Evolutionary conservation across 208 protist species (phyloP), one percentile per base, ranked within the genome.

Genomic region (Leishmania guyanensis): DNA sequence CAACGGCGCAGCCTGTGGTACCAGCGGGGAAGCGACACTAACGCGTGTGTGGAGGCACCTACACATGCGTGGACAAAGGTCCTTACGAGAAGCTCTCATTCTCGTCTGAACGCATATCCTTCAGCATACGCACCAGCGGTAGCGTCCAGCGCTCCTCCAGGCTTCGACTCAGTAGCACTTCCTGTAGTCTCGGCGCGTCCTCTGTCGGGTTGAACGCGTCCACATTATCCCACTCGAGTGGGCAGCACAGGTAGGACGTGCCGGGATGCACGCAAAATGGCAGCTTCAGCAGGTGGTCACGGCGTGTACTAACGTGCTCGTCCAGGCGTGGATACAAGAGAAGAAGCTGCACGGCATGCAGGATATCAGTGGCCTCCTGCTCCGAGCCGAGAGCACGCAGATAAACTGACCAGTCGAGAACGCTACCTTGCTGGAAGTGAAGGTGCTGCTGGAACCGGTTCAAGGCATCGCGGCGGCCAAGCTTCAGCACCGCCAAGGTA

Each of bases 221-320:
- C 48, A 98, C 29, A n/a, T 80, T 82, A 6, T 89, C 81, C 93
- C 92, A 96, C 80, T 91, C 84, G 39, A 98, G 89, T 36, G 96
- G 94, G 60, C 93, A 96, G 81, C 96, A 98, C 5, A 98, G 81
- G 9, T 83, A 94, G 20, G 87, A 87, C 12, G 98, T 99, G 53
- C 87, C 93, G 10, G 98, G 98, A 82, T 99, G 98, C n/a, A 99
- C 94, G 85, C 93, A 99, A 76, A 99, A 99, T 5, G 99, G 99
- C 6, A 97, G 88, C 88, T 99, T 99, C 17, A 99, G 88, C 65
- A 99, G 90, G 91, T 99, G 99, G 79, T 99, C 99, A 16, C 99
- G 82, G 16, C 89, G 85, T 72, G 98, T 99, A 74, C 92, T 97
- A 12, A 99, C 99, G 56, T 99, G 92, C 60, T 99, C 94, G 92